These are phyloP conservation scores for Neurospora pannonica DNA, from an alignment of 495 filamentous ascomycete species.

Conservation along the genomic window DNA sequence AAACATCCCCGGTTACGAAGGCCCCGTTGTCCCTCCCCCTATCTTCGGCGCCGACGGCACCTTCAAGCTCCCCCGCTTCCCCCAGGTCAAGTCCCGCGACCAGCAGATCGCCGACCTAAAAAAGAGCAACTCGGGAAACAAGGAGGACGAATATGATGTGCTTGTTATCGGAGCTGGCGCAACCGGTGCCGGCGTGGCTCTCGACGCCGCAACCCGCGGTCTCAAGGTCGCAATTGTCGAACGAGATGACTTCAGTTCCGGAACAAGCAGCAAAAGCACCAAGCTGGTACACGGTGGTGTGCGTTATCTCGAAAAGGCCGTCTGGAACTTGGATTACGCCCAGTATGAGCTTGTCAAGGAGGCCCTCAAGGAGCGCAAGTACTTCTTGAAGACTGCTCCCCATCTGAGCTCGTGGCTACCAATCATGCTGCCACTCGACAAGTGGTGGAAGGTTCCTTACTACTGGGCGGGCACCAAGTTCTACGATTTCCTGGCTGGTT, in stretches of 20 bases:
- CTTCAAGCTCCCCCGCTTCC: slow-evolving; percentile 74
- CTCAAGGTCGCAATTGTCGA: slow-evolving; percentile 93
- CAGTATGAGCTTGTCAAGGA: slow-evolving; percentile 92
- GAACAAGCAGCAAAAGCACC: slow-evolving; percentile 94
- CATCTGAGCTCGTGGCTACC: slow-evolving; percentile 92
- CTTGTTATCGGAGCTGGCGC: slow-evolving; percentile 88
- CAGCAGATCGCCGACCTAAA: slow-evolving; percentile 55
- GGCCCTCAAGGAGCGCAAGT: slow-evolving; percentile 90
- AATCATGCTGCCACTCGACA: slow-evolving; percentile 93
- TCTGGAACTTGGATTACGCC: slow-evolving; percentile 92
- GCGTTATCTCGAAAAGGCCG: slow-evolving; percentile 90
- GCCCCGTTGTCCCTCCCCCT: slow-evolving; percentile 70
- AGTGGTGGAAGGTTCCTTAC: slow-evolving; percentile 97
- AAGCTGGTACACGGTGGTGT: slow-evolving; percentile 97
- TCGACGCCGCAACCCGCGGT: slow-evolving; percentile 89
- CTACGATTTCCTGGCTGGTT: slow-evolving; percentile 90
- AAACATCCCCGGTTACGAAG: slow-evolving; percentile 77
- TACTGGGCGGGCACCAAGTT: slow-evolving; percentile 95
- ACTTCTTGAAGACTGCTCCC: slow-evolving; percentile 91
- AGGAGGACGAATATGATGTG: slow-evolving; percentile 64
- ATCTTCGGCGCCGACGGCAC: slow-evolving; percentile 69
- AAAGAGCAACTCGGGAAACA: slow-evolving; percentile 25
- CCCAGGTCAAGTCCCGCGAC: slow-evolving; percentile 58
- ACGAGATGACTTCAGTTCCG: slow-evolving; percentile 86
- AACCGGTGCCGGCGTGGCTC: slow-evolving; percentile 83